Evolutionary conservation across 1,139 yeast species (phyloP).

Genomic region (Taiozyma onychis): DNA sequence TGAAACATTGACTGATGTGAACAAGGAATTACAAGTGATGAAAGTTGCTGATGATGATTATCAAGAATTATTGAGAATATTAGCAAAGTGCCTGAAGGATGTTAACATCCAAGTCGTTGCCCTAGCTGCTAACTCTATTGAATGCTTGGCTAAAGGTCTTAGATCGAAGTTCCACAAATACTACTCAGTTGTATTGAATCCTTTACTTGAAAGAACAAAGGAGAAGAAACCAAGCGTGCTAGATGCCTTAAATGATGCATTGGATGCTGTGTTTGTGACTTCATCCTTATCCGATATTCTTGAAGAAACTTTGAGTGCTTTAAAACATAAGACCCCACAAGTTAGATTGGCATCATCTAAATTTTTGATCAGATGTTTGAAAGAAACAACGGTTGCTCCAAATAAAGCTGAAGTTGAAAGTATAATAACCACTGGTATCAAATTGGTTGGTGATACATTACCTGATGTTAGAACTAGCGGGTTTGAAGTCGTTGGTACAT

Average conservation of each 20-base stretch:
- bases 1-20: constrained; percentile 71
- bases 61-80: constrained; percentile 47
- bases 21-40: constrained; percentile 42
- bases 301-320: constrained; percentile 52
- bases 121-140: constrained; percentile 67
- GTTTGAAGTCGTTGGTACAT: constrained; percentile 72
- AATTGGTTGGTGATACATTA: constrained; percentile 72
- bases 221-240: constrained; percentile 81
- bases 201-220: constrained; percentile 76
- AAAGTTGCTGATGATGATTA: constrained; percentile 64
- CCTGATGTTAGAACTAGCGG: constrained; percentile 81
- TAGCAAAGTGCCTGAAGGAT: constrained; percentile 75
- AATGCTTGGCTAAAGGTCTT: constrained; percentile 62
- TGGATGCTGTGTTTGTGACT: constrained; percentile 55
- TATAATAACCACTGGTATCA: constrained; percentile 47
- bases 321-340: constrained; percentile 81
- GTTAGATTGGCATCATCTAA: constrained; percentile 66
- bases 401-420: constrained; percentile 46
- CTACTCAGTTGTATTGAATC: constrained; percentile 45
- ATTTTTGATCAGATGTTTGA: constrained; percentile 61
- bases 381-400: constrained; percentile 46
- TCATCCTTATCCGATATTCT: constrained; percentile 54
- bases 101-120: constrained; percentile 88
- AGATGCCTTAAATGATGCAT: constrained; percentile 58
- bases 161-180: constrained; percentile 51